phyloP scores from a whole-genome alignment of 345 rosid genomes.

The Murraya paniculata region DNA sequence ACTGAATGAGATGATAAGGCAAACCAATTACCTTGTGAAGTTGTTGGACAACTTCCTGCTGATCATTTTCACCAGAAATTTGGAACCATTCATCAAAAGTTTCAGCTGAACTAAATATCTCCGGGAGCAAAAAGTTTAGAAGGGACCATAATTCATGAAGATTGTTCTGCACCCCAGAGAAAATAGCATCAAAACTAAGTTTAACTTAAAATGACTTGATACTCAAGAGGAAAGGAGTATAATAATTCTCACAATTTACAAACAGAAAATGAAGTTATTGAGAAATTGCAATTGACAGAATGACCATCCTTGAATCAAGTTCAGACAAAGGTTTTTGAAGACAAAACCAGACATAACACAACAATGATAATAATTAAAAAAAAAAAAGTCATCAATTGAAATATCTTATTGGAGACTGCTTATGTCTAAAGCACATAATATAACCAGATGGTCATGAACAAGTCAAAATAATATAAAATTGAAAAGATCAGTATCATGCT shows the following conservation, averaged over 20 bases:
- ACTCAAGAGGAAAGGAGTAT: background rate
- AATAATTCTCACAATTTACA: background rate
- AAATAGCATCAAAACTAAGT: constrained; percentile 8
- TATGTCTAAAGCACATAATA: background rate
- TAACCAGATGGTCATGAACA: background rate
- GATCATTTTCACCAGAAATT: constrained; percentile 97
- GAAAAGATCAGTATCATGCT: background rate
- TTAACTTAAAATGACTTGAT: background rate
- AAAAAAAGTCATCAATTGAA: background rate
- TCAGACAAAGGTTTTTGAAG: background rate
- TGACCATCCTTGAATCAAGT: background rate
- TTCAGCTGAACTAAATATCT: constrained; percentile 98
- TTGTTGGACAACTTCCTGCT: constrained; percentile 99
- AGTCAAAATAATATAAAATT: background rate
- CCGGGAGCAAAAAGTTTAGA: constrained; percentile 89
- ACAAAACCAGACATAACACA: background rate
- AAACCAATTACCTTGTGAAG: constrained; percentile 74
- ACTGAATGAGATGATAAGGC: background rate
- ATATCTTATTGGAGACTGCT: background rate
- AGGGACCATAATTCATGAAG: constrained; percentile 99
- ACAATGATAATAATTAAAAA: background rate
- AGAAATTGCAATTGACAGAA: background rate
- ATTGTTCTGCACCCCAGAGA: constrained; percentile 66
- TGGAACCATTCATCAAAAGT: constrained; percentile 99
- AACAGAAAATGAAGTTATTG: background rate